Base-by-base conservation (phyloP, 2,329 filamentous ascomycete species). In the Aureobasidium sp. region DNA sequence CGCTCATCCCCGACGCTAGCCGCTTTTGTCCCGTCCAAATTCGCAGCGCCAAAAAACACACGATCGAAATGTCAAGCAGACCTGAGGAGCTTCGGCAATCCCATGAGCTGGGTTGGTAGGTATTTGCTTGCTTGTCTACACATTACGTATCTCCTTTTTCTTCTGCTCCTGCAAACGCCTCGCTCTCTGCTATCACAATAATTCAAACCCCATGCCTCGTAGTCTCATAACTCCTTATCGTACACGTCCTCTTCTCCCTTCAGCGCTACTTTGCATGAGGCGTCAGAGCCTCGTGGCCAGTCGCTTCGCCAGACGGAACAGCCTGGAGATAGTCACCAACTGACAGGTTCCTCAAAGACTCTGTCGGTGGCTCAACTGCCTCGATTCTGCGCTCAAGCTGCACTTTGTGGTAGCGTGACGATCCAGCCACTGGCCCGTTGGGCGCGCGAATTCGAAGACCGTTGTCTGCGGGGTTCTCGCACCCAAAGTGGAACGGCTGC, bases 401-500 rank as follows among this genome's bases (percentile, higher is more conserved):
- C 42, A 53, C 60, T 22, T 51, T 49, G 42, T 55, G 49, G 20
- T 25, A 37, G 22, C 51, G 66, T 15, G 67, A 69, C 8, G 66
- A 61, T 6, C 67, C 68, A 44, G 65, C 56, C 15, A 69, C 59
- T 12, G 64, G 62, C 5, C 67, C 67, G 14, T 57, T 58, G 20
- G 67, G 67, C 34, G 68, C 44, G 27, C 58, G 59, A 12, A 66
- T 65, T 17, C 64, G 53, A 25, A 70, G 48, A 1, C 69, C 69
- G 56, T 70, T 62, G 36, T 68, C 64, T 42, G 36, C 56, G 9
- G 67, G 64, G 53, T 68, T 59, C 12, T 61, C 52, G 9, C 55
- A 65, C 9, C 67, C 69, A 42, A 74, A 67, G 57, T 72, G 66
- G 56, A 74, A 72, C 2, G 70, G 67, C 34, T 62, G 62, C 0